Evolutionary conservation across 1,139 yeast genomes (phyloP).

Genomic region (Groenewaldozyma sp.): DNA sequence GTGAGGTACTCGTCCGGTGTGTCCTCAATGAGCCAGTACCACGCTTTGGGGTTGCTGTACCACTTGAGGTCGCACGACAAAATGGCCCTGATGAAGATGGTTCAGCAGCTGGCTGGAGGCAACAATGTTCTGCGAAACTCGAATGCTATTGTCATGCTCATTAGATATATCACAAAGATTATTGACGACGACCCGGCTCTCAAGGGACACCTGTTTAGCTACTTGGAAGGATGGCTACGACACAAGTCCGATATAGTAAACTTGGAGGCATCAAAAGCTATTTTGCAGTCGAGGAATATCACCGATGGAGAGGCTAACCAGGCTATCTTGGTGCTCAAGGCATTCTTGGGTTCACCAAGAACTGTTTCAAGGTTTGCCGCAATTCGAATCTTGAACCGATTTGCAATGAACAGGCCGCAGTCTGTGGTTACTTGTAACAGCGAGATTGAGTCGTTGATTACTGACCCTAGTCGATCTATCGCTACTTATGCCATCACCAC

Average conservation of each 20-base stretch:
- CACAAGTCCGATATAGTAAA: slow-evolving; percentile 87
- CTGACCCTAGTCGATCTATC: slow-evolving; percentile 81
- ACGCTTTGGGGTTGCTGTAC: slow-evolving; percentile 85
- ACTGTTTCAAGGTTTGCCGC: slow-evolving; percentile 90
- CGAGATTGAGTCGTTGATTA: slow-evolving; percentile 79
- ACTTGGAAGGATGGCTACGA: slow-evolving; percentile 61
- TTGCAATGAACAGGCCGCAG: slow-evolving; percentile 76
- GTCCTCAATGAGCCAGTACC: slow-evolving; percentile 82
- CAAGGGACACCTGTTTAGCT: slow-evolving; percentile 44
- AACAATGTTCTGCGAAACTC: slow-evolving; percentile 34
- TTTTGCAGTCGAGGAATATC: slow-evolving; percentile 54
- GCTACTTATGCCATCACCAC: slow-evolving; percentile 99
- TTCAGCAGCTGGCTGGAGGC: slow-evolving; percentile 56
- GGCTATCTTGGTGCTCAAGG: slow-evolving; percentile 66
- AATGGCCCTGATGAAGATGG: slow-evolving; percentile 87
- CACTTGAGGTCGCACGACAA: slow-evolving; percentile 84
- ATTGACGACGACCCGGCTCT: slow-evolving; percentile 48
- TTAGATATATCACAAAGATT: slow-evolving; percentile 70
- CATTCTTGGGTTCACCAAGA: slow-evolving; percentile 78
- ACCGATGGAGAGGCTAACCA: slow-evolving; percentile 52
- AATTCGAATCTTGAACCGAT: slow-evolving; percentile 75
- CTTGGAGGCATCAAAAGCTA: slow-evolving; percentile 84
- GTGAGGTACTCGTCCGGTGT: slow-evolving; percentile 35
- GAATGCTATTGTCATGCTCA: slow-evolving; percentile 70
- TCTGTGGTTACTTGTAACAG: slow-evolving; percentile 63